Conservation (phyloP, 768 basidiomycete species). For the Fomitopsis serialis region DNA sequence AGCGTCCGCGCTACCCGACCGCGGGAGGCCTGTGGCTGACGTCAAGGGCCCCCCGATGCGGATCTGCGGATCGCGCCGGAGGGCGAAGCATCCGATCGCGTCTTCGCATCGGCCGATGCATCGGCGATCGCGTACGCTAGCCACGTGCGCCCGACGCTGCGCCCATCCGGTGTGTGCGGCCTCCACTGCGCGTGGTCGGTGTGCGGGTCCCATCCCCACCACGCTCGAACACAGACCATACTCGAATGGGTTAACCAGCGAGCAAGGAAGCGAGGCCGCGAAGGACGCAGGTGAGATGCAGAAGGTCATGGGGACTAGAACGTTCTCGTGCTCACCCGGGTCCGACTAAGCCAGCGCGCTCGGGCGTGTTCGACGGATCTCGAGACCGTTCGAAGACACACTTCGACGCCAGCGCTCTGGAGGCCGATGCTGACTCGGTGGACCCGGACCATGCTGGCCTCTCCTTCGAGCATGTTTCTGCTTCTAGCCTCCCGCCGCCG, state of each 20-base stretch:
- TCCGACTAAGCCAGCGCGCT: neutral
- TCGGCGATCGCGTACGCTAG: neutral
- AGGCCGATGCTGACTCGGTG: neutral
- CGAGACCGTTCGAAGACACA: neutral
- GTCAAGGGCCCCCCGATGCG: neutral
- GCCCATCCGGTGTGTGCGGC: neutral
- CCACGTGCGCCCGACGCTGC: neutral
- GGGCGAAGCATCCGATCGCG: neutral
- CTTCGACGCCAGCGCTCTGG: neutral
- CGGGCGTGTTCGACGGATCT: neutral
- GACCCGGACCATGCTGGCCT: neutral
- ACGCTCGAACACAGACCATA: neutral
- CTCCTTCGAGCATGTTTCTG: neutral
- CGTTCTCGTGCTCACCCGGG: neutral
- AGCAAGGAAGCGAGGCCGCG: neutral
- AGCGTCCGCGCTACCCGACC: no score
- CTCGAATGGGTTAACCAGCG: neutral
- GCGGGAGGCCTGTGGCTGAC: neutral
- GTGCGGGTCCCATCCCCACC: no score
- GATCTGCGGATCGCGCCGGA: neutral
- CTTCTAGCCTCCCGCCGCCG: neutral
- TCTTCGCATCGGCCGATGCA: neutral
- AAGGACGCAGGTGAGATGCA: neutral
- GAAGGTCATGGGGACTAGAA: neutral
- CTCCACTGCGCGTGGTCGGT: neutral